Base-by-base conservation (phyloP, 805 yeast species). In the Wickerhamomyces alni region DNA sequence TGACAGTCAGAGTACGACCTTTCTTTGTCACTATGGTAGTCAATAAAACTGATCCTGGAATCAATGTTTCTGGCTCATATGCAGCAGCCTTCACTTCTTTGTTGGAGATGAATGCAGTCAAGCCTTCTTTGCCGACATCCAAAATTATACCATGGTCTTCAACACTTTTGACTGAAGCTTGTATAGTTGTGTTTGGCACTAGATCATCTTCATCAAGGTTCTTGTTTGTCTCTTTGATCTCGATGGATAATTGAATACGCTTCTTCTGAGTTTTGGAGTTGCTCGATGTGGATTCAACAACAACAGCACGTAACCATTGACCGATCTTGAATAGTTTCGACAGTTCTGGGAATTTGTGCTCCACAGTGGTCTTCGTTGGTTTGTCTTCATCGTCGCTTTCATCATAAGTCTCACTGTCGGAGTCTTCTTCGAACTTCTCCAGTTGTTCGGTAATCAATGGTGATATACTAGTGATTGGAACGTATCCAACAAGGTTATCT, bases 111-210 rank as follows among this genome's bases (percentile, higher is more conserved):
- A 91, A 89, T 1, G 95, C 96, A 22, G 77, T 65, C 8, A 72
- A 41, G 6, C 70, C 74, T 8, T 60, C 59, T 37, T 71, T 57
- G 26, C 97, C 97, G 30, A 83, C 59, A 50, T 81, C 82, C 32
- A 91, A 63, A 41, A 86, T 75, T 18, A 79, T 74, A 63, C 99
- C 99, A 58, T 87, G 96, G 58, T 93, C 99, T 69, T 93, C 98
- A 18, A 86, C 63, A 35, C 94, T 82, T 45, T 70, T 72, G 17
- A 93, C 78, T 2, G 86, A 69, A 18, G 80, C 89, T 62, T 93
- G 99, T 2, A 93, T 56, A 4, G 82, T 56, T 42, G 75, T 69
- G 33, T 87, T 87, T 21, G 69, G 52, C 6, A 67, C 62, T 36
- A 85, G 61, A 57, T 88, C 97, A 33, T 81, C 88, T 5, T 67